Conservation (phyloP, 164 flowering plant genomes). For the Piper betle region DNA sequence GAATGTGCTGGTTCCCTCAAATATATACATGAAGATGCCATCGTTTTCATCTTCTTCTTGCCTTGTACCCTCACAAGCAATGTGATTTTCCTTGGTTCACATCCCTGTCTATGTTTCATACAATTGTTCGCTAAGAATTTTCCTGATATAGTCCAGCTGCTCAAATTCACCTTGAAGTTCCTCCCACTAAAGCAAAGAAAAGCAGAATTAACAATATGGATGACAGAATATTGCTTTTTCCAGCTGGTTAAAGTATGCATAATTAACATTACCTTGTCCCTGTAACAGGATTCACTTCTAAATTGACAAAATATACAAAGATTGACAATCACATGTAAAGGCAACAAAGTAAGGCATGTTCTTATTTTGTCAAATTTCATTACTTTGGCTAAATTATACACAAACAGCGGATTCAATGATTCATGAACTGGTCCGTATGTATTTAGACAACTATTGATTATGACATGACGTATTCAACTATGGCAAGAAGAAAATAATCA, state of each 20-base stretch:
- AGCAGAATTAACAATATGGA: not conserved
- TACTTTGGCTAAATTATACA: not conserved
- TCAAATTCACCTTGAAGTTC: slow-evolving; percentile 64
- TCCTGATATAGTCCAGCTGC: slow-evolving; percentile 67
- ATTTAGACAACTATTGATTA: not conserved
- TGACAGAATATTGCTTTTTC: not conserved
- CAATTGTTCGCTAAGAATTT: slow-evolving; percentile 40
- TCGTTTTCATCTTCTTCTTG: too few relatives aligned
- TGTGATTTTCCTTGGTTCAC: too few relatives aligned
- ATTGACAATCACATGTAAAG: not conserved
- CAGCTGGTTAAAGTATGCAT: too few relatives aligned
- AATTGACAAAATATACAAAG: not conserved
- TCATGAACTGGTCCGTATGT: not conserved
- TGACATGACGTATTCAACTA: not conserved
- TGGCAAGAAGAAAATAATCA: not conserved
- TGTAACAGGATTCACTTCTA: too few relatives aligned
- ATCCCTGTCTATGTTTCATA: too few relatives aligned
- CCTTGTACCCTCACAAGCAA: too few relatives aligned
- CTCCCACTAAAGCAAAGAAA: slow-evolving; percentile 59
- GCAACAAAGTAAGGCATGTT: not conserved
- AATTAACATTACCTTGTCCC: too few relatives aligned
- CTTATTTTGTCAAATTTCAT: not conserved
- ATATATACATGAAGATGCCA: too few relatives aligned
- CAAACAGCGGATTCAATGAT: not conserved
- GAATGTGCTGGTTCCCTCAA: too few relatives aligned